These are phyloP conservation scores for Cladosporium sp. DNA, from an alignment of 2,329 filamentous ascomycete species.

Conservation along the genomic window DNA sequence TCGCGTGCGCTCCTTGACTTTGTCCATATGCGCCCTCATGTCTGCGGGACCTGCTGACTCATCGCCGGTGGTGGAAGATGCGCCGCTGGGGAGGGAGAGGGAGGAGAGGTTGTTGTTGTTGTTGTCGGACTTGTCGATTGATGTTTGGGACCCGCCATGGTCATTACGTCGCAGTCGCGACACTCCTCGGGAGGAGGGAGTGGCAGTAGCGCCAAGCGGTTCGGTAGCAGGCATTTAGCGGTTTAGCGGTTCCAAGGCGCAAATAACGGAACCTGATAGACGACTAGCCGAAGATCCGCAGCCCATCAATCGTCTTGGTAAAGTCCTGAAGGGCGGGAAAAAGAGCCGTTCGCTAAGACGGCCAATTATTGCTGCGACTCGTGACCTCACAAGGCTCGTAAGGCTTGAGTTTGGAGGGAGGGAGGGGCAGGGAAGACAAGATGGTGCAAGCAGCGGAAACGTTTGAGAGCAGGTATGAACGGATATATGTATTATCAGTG, in stretches of 20 bases:
- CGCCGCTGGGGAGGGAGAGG: constrained; percentile 26
- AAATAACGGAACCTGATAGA: neutral
- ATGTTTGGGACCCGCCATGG: constrained; percentile 2
- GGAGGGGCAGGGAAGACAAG: too few species aligned
- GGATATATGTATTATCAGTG: too few species aligned
- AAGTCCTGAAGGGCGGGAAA: too few species aligned
- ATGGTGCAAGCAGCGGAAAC: too few species aligned
- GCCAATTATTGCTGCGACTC: too few species aligned
- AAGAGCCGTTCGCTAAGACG: too few species aligned
- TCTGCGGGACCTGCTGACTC: constrained; percentile 18
- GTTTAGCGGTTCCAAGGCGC: constrained; percentile 8
- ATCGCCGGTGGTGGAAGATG: constrained; percentile 16
- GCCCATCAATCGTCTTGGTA: neutral
- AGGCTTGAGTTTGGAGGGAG: too few species aligned
- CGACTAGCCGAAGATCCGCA: constrained; percentile 7
- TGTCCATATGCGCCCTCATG: constrained; percentile 35
- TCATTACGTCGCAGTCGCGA: constrained; percentile 8
- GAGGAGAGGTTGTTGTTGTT: constrained; percentile 16
- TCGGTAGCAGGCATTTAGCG: constrained; percentile 18
- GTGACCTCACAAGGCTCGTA: too few species aligned
- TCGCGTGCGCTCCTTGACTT: constrained; percentile 34
- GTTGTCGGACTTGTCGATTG: too few species aligned
- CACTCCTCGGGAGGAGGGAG: constrained; percentile 2
- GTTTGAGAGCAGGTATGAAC: too few species aligned
- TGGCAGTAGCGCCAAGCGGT: constrained; percentile 11